Percentiles rank a stretch among this genome's conserved stretches.
phyloP scores from a whole-genome alignment of 352 stramenopile genomes.

The Phytophthora chlamydospora region DNA sequence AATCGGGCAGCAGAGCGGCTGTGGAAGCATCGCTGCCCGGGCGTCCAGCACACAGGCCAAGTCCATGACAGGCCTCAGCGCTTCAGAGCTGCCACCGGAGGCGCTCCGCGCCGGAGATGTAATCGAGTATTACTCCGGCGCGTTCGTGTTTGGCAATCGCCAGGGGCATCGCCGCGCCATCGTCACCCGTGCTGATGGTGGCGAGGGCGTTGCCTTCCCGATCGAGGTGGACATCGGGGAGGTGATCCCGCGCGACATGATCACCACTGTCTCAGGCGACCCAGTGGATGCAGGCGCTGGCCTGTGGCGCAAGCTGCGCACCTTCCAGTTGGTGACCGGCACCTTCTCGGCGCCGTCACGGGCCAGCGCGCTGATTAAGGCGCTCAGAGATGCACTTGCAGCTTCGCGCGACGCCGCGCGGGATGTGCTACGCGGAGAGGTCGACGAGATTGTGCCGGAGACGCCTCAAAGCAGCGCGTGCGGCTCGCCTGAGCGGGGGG shows the following conservation, averaged over 20 bases:
- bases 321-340: too few species aligned
- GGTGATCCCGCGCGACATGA: not conserved
- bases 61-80: not conserved
- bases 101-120: not conserved
- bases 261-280: not conserved
- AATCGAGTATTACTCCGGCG: constrained; percentile 1
- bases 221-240: not conserved
- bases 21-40: not conserved
- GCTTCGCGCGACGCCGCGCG: too few species aligned
- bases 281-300: not conserved
- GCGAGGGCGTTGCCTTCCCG: not conserved
- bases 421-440: too few species aligned
- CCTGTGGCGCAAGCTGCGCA: too few species aligned
- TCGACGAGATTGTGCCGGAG: too few species aligned
- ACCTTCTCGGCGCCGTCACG: too few species aligned
- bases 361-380: too few species aligned
- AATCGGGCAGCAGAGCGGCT: not conserved
- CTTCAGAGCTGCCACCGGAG: not conserved
- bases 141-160: not conserved
- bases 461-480: too few species aligned
- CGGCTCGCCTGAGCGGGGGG: too few species aligned
- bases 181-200: not conserved
- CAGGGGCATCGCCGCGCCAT: not conserved
- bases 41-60: not conserved
- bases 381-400: too few species aligned